Conservation (phyloP, 129 eudicot species). For the Flaveria trinervia region DNA sequence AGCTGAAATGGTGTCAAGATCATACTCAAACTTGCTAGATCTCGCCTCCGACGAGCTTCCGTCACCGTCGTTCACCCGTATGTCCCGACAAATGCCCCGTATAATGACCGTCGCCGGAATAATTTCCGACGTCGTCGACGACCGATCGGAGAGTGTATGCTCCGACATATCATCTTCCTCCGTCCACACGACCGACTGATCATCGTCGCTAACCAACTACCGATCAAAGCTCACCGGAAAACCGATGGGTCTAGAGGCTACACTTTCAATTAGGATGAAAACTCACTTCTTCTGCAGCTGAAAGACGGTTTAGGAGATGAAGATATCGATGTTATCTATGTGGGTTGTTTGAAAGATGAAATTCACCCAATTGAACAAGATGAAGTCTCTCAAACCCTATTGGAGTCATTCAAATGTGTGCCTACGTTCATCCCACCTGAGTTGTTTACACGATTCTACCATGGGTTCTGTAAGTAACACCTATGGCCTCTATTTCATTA, state of each 20-base stretch:
- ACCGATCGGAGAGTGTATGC: constrained; percentile 64
- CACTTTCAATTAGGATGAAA: constrained; percentile 72
- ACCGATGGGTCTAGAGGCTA: constrained; percentile 55
- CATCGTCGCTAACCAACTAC: constrained; percentile 83
- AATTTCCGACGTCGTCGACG: constrained; percentile 76
- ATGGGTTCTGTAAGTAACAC: constrained; percentile 85
- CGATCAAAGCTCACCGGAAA: constrained; percentile 62
- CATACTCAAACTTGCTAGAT: constrained; percentile 77
- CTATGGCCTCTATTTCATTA: constrained; percentile 89
- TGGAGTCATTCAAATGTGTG: constrained; percentile 73
- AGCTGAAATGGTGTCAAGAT: constrained; percentile 73
- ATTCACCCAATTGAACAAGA: constrained; percentile 77
- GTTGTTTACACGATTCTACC: constrained; percentile 61
- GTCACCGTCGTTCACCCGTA: constrained; percentile 60
- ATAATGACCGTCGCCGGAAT: constrained; percentile 82
- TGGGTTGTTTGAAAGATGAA: constrained; percentile 79
- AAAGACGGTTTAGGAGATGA: constrained; percentile 70
- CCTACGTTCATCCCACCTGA: constrained; percentile 76
- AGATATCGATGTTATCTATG: constrained; percentile 70
- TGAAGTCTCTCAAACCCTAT: constrained; percentile 73
- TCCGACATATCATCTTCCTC: constrained; percentile 68
- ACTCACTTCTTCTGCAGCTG: constrained; percentile 67
- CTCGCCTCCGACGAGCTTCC: constrained; percentile 77
- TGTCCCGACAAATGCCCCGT: constrained; percentile 71
- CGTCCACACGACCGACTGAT: constrained; percentile 64